Evolutionary conservation across 257 asterid genomes (phyloP).

Genomic region (Solanum tarijense): DNA sequence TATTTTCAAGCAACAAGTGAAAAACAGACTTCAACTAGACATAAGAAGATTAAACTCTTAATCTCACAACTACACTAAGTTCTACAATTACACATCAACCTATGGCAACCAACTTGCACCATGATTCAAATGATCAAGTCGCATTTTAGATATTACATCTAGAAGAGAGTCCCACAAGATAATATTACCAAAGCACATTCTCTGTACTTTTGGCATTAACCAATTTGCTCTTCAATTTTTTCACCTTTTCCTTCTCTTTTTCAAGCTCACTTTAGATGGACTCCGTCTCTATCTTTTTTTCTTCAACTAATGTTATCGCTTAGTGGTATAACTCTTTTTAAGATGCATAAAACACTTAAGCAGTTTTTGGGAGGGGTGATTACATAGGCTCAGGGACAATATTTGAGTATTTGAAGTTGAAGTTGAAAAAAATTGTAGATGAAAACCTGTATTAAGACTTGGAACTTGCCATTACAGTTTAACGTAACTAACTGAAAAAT

Average conservation of each 20-base stretch:
- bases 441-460: background rate
- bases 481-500: background rate
- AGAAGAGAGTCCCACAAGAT: background rate
- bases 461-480: background rate
- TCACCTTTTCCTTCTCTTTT: background rate
- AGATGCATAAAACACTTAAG: background rate
- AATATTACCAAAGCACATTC: background rate
- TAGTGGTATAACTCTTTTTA: background rate
- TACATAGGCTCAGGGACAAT: background rate
- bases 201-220: background rate
- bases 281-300: too few relatives aligned
- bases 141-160: background rate
- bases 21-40: too few relatives aligned
- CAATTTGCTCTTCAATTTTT: background rate
- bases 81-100: too few relatives aligned
- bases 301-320: too few relatives aligned
- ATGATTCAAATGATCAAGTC: too few relatives aligned
- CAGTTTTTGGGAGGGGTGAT: background rate
- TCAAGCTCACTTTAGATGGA: background rate
- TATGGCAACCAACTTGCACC: background rate
- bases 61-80: too few relatives aligned
- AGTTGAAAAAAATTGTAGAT: background rate
- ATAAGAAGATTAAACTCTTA: too few relatives aligned
- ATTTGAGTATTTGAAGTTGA: background rate
- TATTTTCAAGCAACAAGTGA: too few relatives aligned